phyloP scores from a whole-genome alignment of 2,329 filamentous ascomycete genomes.

The Periconia sp. region DNA sequence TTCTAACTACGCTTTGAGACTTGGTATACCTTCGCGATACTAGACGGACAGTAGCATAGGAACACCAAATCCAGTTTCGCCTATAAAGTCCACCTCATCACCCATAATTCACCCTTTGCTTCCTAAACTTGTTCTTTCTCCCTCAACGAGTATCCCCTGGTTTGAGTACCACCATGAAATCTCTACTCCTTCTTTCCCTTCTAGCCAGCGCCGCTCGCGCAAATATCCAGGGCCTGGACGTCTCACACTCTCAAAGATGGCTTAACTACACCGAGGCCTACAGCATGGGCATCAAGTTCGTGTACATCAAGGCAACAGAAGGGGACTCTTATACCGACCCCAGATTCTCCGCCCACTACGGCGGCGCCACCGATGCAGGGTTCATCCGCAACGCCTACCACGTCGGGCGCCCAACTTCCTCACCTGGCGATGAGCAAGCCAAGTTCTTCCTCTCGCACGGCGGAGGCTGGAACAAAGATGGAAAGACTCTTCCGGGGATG shows the following conservation, averaged over 20 bases:
- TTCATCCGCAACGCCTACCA: slow-evolving; percentile 64
- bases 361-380: slow-evolving; percentile 56
- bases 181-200: slow-evolving; percentile 2
- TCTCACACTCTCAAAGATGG: slow-evolving; percentile 40
- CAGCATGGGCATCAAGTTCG: slow-evolving; percentile 38
- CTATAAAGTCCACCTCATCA: not conserved
- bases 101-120: not conserved
- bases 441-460: slow-evolving; percentile 60
- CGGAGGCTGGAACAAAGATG: slow-evolving; percentile 61
- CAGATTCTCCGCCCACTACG: slow-evolving; percentile 58
- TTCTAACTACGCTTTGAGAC: not conserved
- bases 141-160: too few relatives aligned
- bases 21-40: not conserved
- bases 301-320: slow-evolving; percentile 56
- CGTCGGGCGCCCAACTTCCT: slow-evolving; percentile 57
- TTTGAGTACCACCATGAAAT: slow-evolving; percentile 1
- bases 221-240: slow-evolving; percentile 35
- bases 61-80: not conserved
- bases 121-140: too few relatives aligned
- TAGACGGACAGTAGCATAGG: not conserved
- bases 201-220: slow-evolving; percentile 19
- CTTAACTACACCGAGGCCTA: slow-evolving; percentile 42
- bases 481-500: slow-evolving; percentile 63
- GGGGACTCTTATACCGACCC: slow-evolving; percentile 53
- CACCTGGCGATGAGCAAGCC: slow-evolving; percentile 57